Evolutionary conservation across 352 stramenopile species (phyloP).

Genomic region (Detonula confervacea): DNA sequence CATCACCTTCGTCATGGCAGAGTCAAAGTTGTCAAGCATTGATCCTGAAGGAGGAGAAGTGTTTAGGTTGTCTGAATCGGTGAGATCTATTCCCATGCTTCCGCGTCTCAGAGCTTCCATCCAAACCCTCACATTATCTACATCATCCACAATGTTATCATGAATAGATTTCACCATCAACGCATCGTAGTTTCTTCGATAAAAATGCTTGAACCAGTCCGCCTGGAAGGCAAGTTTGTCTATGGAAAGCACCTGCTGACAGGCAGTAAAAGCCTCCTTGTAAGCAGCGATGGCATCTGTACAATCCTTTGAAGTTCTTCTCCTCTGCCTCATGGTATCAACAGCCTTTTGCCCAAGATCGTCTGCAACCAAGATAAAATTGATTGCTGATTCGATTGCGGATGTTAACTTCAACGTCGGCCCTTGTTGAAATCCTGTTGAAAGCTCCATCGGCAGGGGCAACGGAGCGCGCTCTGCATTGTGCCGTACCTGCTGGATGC

Average conservation of each 20-base stretch:
- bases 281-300: slow-evolving; percentile 60
- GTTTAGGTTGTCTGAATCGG: slow-evolving; percentile 31
- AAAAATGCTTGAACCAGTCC: slow-evolving; percentile 84
- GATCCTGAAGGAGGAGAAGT: slow-evolving; percentile 21
- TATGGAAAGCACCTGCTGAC: slow-evolving; percentile 68
- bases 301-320: slow-evolving; percentile 53
- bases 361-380: slow-evolving; percentile 64
- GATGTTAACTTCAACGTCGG: slow-evolving; percentile 56
- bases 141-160: slow-evolving; percentile 83
- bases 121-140: slow-evolving; percentile 83
- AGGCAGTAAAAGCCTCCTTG: slow-evolving; percentile 75
- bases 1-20: slow-evolving; percentile 23
- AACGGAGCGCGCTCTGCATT: slow-evolving; percentile 73
- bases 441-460: slow-evolving; percentile 57
- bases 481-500: slow-evolving; percentile 78
- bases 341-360: slow-evolving; percentile 55
- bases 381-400: slow-evolving; percentile 53
- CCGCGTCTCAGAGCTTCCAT: slow-evolving; percentile 61
- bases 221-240: slow-evolving; percentile 83
- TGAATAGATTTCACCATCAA: slow-evolving; percentile 85
- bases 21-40: slow-evolving; percentile 35
- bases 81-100: slow-evolving; percentile 27
- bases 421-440: slow-evolving; percentile 48
- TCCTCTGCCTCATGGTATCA: slow-evolving; percentile 44
- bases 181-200: slow-evolving; percentile 83